Evolutionary conservation across 2,329 filamentous ascomycete genomes (phyloP), one percentile per base, ranked within the genome.

Genomic region (Verticillium isaacii): DNA sequence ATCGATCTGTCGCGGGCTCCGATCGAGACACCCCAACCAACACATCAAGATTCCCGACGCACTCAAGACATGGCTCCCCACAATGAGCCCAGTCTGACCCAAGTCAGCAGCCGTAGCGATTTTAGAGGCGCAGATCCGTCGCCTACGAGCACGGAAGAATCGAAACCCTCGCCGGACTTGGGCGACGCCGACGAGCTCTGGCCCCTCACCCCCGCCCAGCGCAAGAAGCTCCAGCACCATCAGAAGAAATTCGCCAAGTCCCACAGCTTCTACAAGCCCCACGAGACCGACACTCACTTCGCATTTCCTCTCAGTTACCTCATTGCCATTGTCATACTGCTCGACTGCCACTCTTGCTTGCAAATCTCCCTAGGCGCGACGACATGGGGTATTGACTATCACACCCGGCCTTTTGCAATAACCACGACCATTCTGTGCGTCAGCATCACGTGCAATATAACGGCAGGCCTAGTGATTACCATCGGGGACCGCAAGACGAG

Each of bases 231-330:
- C 11, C 82, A 88, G 58, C 88, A 95, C 71, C 92, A 96, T 69
- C 89, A 93, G 70, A 83, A 81, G 67, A 94, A 93, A 69, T 90
- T 95, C 69, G 83, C 89, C 70, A 92, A 89, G 67, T 92, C 89
- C 0, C 92, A 96, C 72, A 93, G 90, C 6, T 96, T 94, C 74
- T 96, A 96, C 80, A 93, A 93, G 69, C 91, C 92, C 0, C 89
- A 96, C 73, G 92, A 96, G 74, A 96, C 92, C 0, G 81, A 86
- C 37, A 96, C 92, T 0, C 92, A 96, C 71, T 82, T 87, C 70
- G 89, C 92, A 0, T 96, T 96, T 64, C 91, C 92, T 0, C 78
- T 93, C 1, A 82, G 84, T 36, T 80, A 92, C 6, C 85, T 96
- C 36, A 82, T 95, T 41, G 87, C 90, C 62, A 88, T 94, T 62